Base-by-base conservation (phyloP, 73 alveolate species). In the Uronychia setigera region DNA sequence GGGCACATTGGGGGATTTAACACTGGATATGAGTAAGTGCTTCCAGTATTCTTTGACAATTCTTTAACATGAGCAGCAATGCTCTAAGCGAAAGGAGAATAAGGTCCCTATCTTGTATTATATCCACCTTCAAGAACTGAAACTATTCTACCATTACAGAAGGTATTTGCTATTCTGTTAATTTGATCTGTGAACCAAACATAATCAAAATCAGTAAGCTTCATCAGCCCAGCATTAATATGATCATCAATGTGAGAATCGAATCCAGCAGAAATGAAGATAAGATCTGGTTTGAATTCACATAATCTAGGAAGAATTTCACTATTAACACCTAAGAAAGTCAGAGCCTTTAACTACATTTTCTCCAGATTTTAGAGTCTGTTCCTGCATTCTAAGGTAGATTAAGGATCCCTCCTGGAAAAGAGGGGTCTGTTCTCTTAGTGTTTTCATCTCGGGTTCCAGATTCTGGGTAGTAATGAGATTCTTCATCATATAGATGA, bases 41-140 rank as follows among this genome's bases (percentile, higher is more conserved):
- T 19, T 46, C 67, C 67, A 11, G n/a, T 5, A 46, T 46, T 19
- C 5, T 46, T 19, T 11, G 67, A 5, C 5, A 46, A 19, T 5
- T 5, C 67, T 19, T 46, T 5, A 5, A 46, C 67, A 19, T 46
- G 67, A 46, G 67, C 5, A 11, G 67, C 67, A 19, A 46, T 19
- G 67, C 67, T 46, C 67, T 46, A 19, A 5, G 67, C 67, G 67
- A 46, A 46, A 11, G 67, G 67, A 46, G 67, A 46, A 5, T 11
- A 11, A 5, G 19, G n/a, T 46, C 97, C 98, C 14, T 95, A 95
- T 13, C 91, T 92, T 0, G 98, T 96, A 90, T 95, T 94, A 87
- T 98, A 98, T 67, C 99, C 99, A 30, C 99, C 99, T 88, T 98
- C 99, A 19, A 98, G 91, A 33, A 98, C 99, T 19, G 98, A 92